Base-by-base conservation (phyloP, 331 rosid genomes). In the Cydonia oblonga region DNA sequence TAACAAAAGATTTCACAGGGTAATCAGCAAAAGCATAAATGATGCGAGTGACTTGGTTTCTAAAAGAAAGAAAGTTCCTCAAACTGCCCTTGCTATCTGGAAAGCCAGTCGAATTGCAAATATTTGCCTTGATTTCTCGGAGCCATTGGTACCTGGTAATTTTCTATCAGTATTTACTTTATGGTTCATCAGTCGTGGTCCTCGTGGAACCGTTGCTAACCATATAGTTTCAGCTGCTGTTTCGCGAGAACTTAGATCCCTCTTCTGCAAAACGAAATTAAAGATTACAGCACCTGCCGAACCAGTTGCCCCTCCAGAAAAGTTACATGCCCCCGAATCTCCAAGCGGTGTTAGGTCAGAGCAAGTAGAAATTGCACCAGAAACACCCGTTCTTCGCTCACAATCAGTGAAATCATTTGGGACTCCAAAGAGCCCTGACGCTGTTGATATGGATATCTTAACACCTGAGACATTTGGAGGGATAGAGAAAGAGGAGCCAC, bases 71-170 rank as follows among this genome's bases (percentile, higher is more conserved):
- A 82, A 81, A 80, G 70, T 73, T 46, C 79, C 59, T 33, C 67
- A 6, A 68, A 75, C 84, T 77, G 67, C 73, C 38, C 80, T 59
- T 67, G 60, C 87, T 70, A 81, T 29, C 22, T 73, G 80, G 78
- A 82, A 72, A 79, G 73, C 85, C 63, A 63, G 58, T 80, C 72
- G 2, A 64, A 71, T 77, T 72, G 67, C 79, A 69, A 40, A 49
- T 18, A 88, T 85, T 74, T 78, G 81, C 68, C 56, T 59, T 59
- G 79, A 77, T 53, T 91, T 95, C 77, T 64, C 70, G 1, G 86
- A 83, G 81, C 84, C 97, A 44, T 64, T 81, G 69, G 22, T 87
- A 75, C 86, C 96, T 64, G 77, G 99, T 89, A 73, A 87, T 90
- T 84, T 77, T 83, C 63, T 68, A 56, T 70, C 69, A 19, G 70